phyloP scores from a whole-genome alignment of 2,329 filamentous ascomycete genomes.

The Microdochium nivale region DNA sequence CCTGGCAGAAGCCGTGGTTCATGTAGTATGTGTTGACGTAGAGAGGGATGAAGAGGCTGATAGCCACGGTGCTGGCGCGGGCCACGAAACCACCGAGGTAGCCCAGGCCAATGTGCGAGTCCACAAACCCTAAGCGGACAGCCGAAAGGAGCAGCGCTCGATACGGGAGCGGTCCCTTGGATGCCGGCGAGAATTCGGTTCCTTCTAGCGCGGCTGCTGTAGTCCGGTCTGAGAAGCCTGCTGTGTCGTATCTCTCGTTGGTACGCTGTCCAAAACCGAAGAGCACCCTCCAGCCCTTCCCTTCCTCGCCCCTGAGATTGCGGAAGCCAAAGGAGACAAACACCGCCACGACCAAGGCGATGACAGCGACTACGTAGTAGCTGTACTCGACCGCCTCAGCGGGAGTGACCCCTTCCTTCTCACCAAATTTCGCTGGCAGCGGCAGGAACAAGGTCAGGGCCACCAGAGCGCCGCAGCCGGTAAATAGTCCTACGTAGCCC shows the following conservation, averaged over 20 bases:
- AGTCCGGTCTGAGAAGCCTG: neutral
- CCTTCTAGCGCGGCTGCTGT: neutral
- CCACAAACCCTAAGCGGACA: slow-evolving; percentile 62
- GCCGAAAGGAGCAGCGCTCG: slow-evolving; percentile 53
- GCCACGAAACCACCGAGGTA: slow-evolving; percentile 95
- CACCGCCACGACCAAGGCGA: slow-evolving; percentile 64
- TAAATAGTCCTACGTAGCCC: slow-evolving; percentile 85
- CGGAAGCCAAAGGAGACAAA: slow-evolving; percentile 74
- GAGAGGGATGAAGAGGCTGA: slow-evolving; percentile 89
- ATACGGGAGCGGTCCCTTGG: slow-evolving; percentile 38
- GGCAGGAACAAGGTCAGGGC: slow-evolving; percentile 78
- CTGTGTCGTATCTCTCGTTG: slow-evolving; percentile 5
- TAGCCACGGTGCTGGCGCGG: slow-evolving; percentile 86
- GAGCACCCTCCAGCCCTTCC: slow-evolving; percentile 60
- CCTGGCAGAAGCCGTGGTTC: slow-evolving; percentile 67
- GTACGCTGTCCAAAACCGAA: slow-evolving; percentile 27
- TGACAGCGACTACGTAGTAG: slow-evolving; percentile 75
- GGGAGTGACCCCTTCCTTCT: slow-evolving; percentile 62
- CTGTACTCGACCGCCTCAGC: slow-evolving; percentile 69
- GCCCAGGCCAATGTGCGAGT: slow-evolving; percentile 72
- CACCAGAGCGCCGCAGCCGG: slow-evolving; percentile 82
- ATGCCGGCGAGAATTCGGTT: slow-evolving; percentile 1
- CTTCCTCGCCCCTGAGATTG: slow-evolving; percentile 61
- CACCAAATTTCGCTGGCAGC: slow-evolving; percentile 70
- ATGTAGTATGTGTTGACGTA: slow-evolving; percentile 91